Conservation (phyloP, 176 grass and related monocot species). For the Luzula sylvatica region DNA sequence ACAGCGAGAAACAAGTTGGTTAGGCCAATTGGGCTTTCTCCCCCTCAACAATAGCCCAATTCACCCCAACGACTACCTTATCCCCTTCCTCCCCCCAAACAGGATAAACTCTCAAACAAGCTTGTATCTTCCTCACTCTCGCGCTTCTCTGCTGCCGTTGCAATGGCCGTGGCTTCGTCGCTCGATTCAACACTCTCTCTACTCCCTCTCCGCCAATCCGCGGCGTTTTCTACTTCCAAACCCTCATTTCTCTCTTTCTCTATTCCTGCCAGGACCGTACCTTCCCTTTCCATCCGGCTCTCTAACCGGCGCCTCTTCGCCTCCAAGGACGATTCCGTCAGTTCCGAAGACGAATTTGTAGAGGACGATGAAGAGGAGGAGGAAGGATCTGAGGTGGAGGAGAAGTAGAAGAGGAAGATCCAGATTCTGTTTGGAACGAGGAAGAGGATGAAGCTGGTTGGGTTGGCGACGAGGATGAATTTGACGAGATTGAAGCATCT, state of each 20-base stretch:
- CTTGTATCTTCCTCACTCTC: not conserved
- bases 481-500: not conserved
- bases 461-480: not conserved
- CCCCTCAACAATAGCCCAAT: no score
- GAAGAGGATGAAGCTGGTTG: not conserved
- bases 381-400: no score
- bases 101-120: not conserved
- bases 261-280: not conserved
- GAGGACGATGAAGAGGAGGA: no score
- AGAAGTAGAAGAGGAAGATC: not conserved
- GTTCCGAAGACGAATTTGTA: not conserved
- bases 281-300: not conserved
- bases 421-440: no score
- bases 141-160: not conserved
- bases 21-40: no score
- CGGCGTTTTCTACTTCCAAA: not conserved
- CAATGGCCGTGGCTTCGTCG: constrained; percentile 21
- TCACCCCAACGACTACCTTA: not conserved
- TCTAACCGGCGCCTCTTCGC: constrained; percentile 3
- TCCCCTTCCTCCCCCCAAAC: not conserved
- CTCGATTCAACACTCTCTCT: constrained; percentile 8
- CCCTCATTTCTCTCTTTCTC: constrained; percentile 4
- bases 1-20: no score
- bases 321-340: not conserved
- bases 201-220: not conserved